Conservation (phyloP, 2,329 filamentous ascomycete genomes). For the Beauveria pseudobassiana region DNA sequence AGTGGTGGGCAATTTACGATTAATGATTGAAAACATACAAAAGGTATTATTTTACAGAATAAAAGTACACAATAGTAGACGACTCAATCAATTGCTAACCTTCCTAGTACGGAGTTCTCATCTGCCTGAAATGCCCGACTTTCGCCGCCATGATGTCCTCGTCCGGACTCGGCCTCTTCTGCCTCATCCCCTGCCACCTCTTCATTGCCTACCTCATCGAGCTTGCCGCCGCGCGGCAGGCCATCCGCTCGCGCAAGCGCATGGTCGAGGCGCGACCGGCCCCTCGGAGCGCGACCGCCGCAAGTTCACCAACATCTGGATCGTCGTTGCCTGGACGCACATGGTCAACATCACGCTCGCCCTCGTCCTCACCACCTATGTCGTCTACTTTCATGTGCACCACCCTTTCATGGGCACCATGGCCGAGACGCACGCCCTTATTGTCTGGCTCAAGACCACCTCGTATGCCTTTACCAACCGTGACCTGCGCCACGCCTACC, state of each 20-base stretch:
- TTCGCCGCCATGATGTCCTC: constrained; percentile 67
- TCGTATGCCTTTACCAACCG: constrained; percentile 97
- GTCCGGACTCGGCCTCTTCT: constrained; percentile 70
- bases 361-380: constrained; percentile 69
- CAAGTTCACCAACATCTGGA: constrained; percentile 70
- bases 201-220: constrained; percentile 89
- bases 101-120: constrained; percentile 79
- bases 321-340: constrained; percentile 71
- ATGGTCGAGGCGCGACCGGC: constrained; percentile 35
- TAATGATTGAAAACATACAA: constrained; percentile 95
- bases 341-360: constrained; percentile 76
- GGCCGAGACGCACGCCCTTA: constrained; percentile 83
- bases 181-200: constrained; percentile 83
- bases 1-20: constrained; percentile 88
- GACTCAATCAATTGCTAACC: background rate
- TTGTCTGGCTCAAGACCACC: constrained; percentile 93
- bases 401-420: constrained; percentile 91
- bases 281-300: constrained; percentile 52
- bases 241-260: constrained; percentile 57
- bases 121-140: constrained; percentile 85
- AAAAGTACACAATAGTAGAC: background rate
- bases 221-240: constrained; percentile 70
- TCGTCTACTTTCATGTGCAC: constrained; percentile 86
- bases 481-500: constrained; percentile 82
- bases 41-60: constrained; percentile 49